A percentile compares a stretch with the other conserved stretches of the same genome.
These are phyloP conservation scores for Alternaria viburni DNA, from an alignment of 2,329 filamentous ascomycete genomes.

Conservation along the genomic window DNA sequence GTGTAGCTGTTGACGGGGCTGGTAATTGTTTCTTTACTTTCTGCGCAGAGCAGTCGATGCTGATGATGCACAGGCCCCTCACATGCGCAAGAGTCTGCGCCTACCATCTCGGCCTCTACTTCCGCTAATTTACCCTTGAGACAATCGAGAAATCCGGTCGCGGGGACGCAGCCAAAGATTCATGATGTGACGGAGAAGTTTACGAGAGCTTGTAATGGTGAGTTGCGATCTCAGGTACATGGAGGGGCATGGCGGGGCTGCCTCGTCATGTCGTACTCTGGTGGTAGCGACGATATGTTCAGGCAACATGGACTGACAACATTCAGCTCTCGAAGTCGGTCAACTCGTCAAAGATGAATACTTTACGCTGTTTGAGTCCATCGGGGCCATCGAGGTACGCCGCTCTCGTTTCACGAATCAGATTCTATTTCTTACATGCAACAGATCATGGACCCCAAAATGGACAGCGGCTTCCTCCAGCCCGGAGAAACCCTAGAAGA, in stretches of 20 bases:
- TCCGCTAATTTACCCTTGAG: conserved; percentile 38
- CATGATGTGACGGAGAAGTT: conserved; percentile 65
- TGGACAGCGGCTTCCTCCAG: conserved; percentile 89
- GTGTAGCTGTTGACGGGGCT: conserved; percentile 21
- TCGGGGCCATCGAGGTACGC: conserved; percentile 76
- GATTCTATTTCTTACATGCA: too few relatives aligned
- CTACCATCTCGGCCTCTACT: conserved; percentile 19
- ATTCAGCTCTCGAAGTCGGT: conserved; percentile 74
- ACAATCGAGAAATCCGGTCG: conserved; percentile 30
- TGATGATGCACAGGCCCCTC: conserved; percentile 27
- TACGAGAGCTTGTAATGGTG: conserved; percentile 59
- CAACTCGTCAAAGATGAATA: conserved; percentile 91
- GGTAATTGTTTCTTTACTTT: conserved; percentile 3
- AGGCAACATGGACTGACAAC: conserved; percentile 17
- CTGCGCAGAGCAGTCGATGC: conserved; percentile 12
- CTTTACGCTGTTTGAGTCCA: conserved; percentile 93
- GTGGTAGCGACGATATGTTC: not conserved
- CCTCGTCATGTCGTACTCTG: conserved; percentile 5
- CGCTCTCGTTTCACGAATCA: too few relatives aligned
- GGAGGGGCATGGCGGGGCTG: conserved; percentile 25
- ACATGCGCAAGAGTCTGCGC: conserved; percentile 21
- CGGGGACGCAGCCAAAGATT: conserved; percentile 44
- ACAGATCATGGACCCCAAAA: conserved; percentile 98
- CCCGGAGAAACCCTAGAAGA: conserved; percentile 83
- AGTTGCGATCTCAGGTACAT: conserved; percentile 11